Base-by-base conservation (phyloP, 768 basidiomycete genomes). In the Calvatia gigantea region DNA sequence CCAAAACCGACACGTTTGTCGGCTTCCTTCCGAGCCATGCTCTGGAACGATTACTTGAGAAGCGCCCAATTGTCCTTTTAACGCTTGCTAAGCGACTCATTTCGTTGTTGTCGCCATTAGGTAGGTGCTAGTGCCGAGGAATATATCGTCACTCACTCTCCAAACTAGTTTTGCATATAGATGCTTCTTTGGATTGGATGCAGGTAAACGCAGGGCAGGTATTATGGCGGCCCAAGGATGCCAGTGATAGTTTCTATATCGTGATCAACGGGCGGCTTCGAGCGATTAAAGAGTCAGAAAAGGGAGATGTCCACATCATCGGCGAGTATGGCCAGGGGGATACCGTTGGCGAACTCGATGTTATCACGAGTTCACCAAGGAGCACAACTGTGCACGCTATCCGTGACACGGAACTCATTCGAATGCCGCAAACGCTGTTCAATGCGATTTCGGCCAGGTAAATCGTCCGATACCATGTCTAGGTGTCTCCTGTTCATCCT, bases 1-100 rank as follows among this genome's bases (percentile, higher is more conserved):
- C 97, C 4, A 98, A 98, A 75, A 98, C 95, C 0, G 96, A 99
- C 66, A 89, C 88, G n/a, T 99, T 96, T 64, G 97, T 98, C 60
- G 97, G 97, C 0, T 96, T 96, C 69, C 70, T 99, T 27, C 91
- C 97, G 1, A 84, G 90, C 2, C 81, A 87, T 65, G 89, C 96
- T 5, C 73, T 99, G 53, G 94, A 98, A 65, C 78, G 90, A 21
- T 78, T 99, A 52, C 79, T 98, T 38, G 97, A 98, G 70, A 88
- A 94, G 62, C 81, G 91, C 44, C 97, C 97, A 1, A 98, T 99
- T 51, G 97, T 99, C 2, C 78, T 98, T 9, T 75, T 99, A 12
- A 99, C 97, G 0, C 77, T 99, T 23, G 94, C 96, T 0, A 99
- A 98, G 68, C 85, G 97, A n/a, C 73, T 99, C 25, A 94, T 98